Base-by-base conservation (phyloP, 2,329 filamentous ascomycete genomes). In the Colletotrichum spinosum region DNA sequence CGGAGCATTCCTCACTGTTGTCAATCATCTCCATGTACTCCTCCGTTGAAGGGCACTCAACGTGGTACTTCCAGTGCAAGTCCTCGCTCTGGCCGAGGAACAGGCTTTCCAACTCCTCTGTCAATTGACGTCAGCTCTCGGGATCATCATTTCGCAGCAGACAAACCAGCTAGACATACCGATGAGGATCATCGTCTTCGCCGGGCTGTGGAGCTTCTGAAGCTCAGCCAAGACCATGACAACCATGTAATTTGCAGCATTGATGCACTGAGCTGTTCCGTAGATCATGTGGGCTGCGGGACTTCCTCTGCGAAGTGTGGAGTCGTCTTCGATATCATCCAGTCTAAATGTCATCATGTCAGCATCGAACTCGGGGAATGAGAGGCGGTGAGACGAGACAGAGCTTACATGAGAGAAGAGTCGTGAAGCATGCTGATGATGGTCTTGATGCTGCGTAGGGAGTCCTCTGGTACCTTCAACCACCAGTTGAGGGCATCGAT, bases 51-150 rank as follows among this genome's bases (percentile, higher is more conserved):
- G 93, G 93, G 77, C 92, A 95, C 11, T 90, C 94, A 63, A 95
- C 81, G 17, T 89, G 92, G 78, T 96, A 92, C 59, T 92, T 86
- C 93, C 93, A 97, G 81, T 92, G 95, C 35, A 97, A 84, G 72
- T 97, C 93, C 91, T 96, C 94, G 68, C 93, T 92, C 78, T 97
- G 93, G 13, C 93, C 93, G 34, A 92, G 84, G 77, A 97, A 92
- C 51, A 97, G 86, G 74, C 95, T 93, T 34, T 55, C 34, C 7
- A 60, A 12, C 10, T 60, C 25, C 25, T 25, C 25, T 25, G 25
- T 25, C 25, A 5, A 25, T 25, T 5, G 25, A 25, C 25, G 25
- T 25, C 25, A 25, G 25, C 25, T 25, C 25, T 25, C 25, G 4
- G 25, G 25, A 25, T 25, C 25, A 25, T 25, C 25, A 25, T 1